A percentile compares a stretch with the other conserved stretches of the same genome.
Evolutionary conservation across 2,329 filamentous ascomycete genomes (phyloP).

Genomic region (Diaporthe batatas): DNA sequence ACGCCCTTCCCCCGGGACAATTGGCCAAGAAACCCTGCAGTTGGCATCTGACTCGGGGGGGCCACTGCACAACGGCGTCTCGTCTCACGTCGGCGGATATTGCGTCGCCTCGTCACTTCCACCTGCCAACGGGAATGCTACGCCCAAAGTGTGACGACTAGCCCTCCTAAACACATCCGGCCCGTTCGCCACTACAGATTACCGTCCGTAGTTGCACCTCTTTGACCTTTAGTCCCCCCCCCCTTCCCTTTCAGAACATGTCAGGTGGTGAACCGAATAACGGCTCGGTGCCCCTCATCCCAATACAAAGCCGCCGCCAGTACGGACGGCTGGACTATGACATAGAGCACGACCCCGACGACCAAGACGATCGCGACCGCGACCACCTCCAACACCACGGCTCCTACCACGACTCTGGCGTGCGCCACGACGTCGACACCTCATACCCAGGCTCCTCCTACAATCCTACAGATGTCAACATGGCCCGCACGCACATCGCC

Average conservation of each 20-base stretch:
- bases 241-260: conserved; percentile 19
- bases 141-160: conserved; percentile 9
- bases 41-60: conserved; percentile 24
- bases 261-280: conserved; percentile 27
- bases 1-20: neutral
- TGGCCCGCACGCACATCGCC: conserved; percentile 37
- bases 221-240: neutral
- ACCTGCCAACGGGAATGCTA: neutral
- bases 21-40: conserved; percentile 28
- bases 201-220: conserved; percentile 1
- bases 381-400: conserved; percentile 6
- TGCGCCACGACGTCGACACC: conserved; percentile 31
- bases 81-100: conserved; percentile 27
- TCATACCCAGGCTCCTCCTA: conserved; percentile 28
- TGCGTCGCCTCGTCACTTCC: conserved; percentile 12
- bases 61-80: conserved; percentile 12
- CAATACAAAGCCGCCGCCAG: conserved; percentile 32
- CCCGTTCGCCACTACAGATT: conserved; percentile 18
- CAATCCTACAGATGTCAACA: conserved; percentile 6
- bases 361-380: conserved; percentile 26
- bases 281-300: conserved; percentile 40
- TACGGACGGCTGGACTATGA: conserved; percentile 31
- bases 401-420: conserved; percentile 12
- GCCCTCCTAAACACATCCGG: conserved; percentile 24
- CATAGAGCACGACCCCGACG: conserved; percentile 28